These are phyloP conservation scores for Sclerotinia borealis DNA, from an alignment of 2,329 filamentous ascomycete genomes.

Conservation along the genomic window DNA sequence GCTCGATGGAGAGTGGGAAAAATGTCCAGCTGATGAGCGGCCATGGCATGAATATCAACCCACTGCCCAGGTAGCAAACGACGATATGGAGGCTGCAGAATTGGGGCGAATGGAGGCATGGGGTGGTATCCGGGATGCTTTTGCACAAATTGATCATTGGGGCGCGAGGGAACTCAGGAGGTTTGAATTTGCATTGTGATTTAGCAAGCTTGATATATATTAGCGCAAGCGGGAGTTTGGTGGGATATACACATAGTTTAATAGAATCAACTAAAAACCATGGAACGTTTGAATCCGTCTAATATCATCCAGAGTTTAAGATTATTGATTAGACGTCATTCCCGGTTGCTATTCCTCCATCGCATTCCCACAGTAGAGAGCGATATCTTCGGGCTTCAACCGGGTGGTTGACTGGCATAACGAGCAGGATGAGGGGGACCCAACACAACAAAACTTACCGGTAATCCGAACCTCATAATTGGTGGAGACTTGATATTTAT, in stretches of 20 bases:
- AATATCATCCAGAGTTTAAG: too few relatives aligned
- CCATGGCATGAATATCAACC: slow-evolving; percentile 14
- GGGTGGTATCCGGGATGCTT: slow-evolving; percentile 4
- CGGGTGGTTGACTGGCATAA: too few relatives aligned
- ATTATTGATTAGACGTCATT: too few relatives aligned
- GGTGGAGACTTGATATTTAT: not conserved
- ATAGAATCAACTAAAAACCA: not conserved
- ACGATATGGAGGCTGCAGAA: not conserved
- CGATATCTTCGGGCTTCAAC: too few relatives aligned
- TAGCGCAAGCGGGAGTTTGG: not conserved
- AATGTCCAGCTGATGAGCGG: slow-evolving; percentile 26
- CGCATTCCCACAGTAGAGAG: too few relatives aligned
- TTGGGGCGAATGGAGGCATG: not conserved
- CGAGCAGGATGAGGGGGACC: too few relatives aligned
- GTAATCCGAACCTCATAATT: not conserved
- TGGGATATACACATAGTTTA: not conserved
- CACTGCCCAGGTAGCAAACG: not conserved
- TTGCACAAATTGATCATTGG: slow-evolving; percentile 1
- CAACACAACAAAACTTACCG: too few relatives aligned
- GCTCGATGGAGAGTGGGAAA: slow-evolving; percentile 24
- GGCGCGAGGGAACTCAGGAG: not conserved
- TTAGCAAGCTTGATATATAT: not conserved
- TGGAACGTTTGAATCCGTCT: not conserved
- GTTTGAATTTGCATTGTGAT: not conserved
- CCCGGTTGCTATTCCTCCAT: too few relatives aligned